Evolutionary conservation across 2,329 filamentous ascomycete species (phyloP), one percentile per base, ranked within the genome.

Genomic region (Colletotrichum spaethianum): DNA sequence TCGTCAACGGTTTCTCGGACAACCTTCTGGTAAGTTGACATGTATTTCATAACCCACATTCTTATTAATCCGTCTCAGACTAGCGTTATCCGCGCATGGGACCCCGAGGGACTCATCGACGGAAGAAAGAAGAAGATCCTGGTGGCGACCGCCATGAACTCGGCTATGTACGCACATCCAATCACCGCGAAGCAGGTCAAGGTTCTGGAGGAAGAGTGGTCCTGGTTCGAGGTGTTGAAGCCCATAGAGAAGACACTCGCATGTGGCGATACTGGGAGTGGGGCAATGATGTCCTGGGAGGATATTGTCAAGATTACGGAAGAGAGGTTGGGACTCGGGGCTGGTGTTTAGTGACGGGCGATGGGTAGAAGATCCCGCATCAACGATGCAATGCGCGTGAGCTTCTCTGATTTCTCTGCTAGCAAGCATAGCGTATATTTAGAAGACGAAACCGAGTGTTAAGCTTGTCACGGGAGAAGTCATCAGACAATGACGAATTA

Each of bases 151-250:
- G 91, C 93, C 38, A 97, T 98, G 94, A 98, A 98, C 80, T 94
- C 91, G 31, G 91, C 92, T 4, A 98, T 98, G 95, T 97, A 93
- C 93, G 86, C 87, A 67, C 94, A 98, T 79, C 95, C 95, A 2
- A 85, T 97, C 56, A 98, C 95, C 1, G 86, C 83, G 61, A 90
- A 89, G 74, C 94, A 98, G 74, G 82, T 98, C 46, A 83, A 83
- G 50, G 84, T 93, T 0, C 83, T 98, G 57, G 88, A 92, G 74
- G 88, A 93, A 59, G 93, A 95, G 70, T 98, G 95, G 94, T 79
- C 84, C 7, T 92, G 90, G 93, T 88, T 96, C 75, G 91, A 94
- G 77, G 89, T 97, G 23, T 79, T 97, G 73, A 82, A 85, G 63
- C 94, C 95, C 0, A 88, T 93, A 76, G 88, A 92, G 76, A 98